Conservation (phyloP, 2,329 filamentous ascomycete genomes). For the Trichoderma citrinoviride region DNA sequence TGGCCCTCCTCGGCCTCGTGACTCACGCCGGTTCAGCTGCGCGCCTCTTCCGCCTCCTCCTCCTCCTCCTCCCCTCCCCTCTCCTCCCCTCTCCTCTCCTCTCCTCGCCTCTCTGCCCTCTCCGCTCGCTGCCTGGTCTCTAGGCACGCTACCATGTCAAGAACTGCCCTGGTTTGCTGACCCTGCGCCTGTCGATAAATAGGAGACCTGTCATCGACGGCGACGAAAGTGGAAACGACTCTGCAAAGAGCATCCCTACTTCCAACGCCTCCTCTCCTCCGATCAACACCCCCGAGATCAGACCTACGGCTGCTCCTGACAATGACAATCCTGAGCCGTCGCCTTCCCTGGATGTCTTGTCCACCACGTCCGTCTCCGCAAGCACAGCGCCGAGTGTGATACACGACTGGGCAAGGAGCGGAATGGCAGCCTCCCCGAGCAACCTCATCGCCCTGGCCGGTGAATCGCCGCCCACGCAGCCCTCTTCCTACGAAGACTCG, state of each 20-base stretch:
- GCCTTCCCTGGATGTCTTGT: constrained; percentile 49
- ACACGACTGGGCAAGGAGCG: constrained; percentile 46
- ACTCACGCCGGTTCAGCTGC: constrained; percentile 26
- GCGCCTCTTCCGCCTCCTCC: neutral
- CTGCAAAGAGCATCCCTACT: constrained; percentile 37
- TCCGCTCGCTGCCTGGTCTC: neutral
- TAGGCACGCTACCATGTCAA: neutral
- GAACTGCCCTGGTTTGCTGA: constrained; percentile 19
- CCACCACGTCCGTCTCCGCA: constrained; percentile 48
- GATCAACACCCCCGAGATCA: constrained; percentile 46
- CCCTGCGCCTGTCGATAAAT: constrained; percentile 27
- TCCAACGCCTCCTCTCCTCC: constrained; percentile 47
- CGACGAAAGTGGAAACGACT: constrained; percentile 37
- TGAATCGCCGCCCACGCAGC: constrained; percentile 53
- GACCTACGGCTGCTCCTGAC: constrained; percentile 40
- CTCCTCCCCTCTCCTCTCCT: neutral
- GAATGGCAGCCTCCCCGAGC: constrained; percentile 50
- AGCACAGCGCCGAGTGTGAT: constrained; percentile 48
- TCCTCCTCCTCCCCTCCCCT: too few relatives aligned
- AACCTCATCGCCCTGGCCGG: constrained; percentile 52
- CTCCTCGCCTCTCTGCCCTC: too few relatives aligned
- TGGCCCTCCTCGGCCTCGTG: constrained; percentile 29
- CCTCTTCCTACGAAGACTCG: constrained; percentile 51
- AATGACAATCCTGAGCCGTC: constrained; percentile 46
- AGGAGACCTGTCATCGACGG: constrained; percentile 23